Base-by-base conservation (phyloP, 208 protist genomes). In the Tritrichomonas foetus region DNA sequence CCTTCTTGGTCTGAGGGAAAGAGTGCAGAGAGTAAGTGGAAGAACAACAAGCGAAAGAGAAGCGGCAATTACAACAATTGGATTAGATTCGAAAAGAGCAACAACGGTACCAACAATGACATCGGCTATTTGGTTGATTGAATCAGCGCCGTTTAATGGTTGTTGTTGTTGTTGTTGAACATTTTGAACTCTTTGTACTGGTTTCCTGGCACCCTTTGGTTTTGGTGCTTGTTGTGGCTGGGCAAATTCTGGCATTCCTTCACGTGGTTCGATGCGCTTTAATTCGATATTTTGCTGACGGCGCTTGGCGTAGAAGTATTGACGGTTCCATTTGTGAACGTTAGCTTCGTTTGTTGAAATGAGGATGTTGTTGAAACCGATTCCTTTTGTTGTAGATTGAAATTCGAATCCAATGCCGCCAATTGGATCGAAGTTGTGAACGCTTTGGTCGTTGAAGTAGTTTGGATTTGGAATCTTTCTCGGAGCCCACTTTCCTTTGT, bases 401-500 rank as follows among this genome's bases (percentile, higher is more conserved):
- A 93, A 27, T 69, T 93, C 89, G 57, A 93, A 72, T 25, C 89
- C 89, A 22, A 72, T 25, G 8, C 33, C 55, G 25, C 5, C 50
- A 41, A 93, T 93, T 53, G 30, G 0, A 27, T 25, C n/a, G 36
- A 64, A 69, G 50, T 93, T 93, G 33, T 93, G 89, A 47, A 36
- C 30, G 27, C 72, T 16, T 11, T 44, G 22, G 53, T 94, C 94
- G 16, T 94, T 92, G 93, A 93, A 95, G 74, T 95, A 94, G 53
- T 89, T 64, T 27, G 95, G 95, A 72, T 96, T 96, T 0, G 55
- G 64, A 39, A 96, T 94, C 78, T 96, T 66, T 20, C 94, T 93
- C 41, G 95, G 93, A 49, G 49, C 72, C 95, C 95, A 96, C 47
- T 33, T 20, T 47, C 95, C 95, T 78, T 95, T 95, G 95, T 96